Evolutionary conservation across 192 early-diverging fungal species (phyloP).

Genomic region (Podila clonocystis): DNA sequence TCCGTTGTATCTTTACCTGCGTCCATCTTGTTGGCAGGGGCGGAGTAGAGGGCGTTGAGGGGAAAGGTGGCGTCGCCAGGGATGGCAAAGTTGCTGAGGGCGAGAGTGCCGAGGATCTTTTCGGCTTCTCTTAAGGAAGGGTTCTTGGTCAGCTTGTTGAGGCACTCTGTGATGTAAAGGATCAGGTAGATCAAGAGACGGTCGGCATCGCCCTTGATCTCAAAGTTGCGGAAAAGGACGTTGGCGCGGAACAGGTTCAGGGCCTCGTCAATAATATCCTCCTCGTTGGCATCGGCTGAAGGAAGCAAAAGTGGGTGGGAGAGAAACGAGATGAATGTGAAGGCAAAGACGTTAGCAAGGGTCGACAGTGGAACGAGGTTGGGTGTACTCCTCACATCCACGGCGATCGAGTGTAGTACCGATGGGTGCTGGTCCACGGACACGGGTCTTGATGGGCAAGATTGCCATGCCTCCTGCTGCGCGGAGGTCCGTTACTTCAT

Average conservation of each 20-base stretch:
- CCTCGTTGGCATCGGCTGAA: constrained; percentile 64
- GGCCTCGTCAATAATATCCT: constrained; percentile 97
- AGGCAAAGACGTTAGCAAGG: background rate
- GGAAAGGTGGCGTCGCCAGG: constrained; percentile 95
- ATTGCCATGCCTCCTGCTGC: constrained; percentile 86
- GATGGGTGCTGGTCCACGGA: constrained; percentile 83
- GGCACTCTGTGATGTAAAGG: constrained; percentile 89
- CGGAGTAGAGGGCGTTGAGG: constrained; percentile 87
- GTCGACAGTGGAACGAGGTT: background rate
- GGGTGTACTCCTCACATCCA: background rate
- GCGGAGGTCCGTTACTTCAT: constrained; percentile 67
- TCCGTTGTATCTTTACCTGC: constrained; percentile 63
- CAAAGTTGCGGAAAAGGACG: constrained; percentile 99
- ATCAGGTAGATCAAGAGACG: constrained; percentile 95
- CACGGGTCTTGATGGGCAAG: constrained; percentile 90
- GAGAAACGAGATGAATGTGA: background rate
- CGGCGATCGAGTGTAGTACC: constrained; percentile 53
- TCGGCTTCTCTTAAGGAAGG: constrained; percentile 78
- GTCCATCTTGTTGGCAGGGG: constrained; percentile 76
- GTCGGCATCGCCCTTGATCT: constrained; percentile 95
- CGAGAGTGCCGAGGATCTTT: constrained; percentile 84
- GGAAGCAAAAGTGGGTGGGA: background rate
- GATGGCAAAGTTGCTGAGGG: constrained; percentile 89
- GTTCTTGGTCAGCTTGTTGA: constrained; percentile 70
- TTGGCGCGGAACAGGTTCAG: constrained; percentile 95